phyloP scores from a whole-genome alignment of 805 yeast genomes.

The Suhomyces emberorum region DNA sequence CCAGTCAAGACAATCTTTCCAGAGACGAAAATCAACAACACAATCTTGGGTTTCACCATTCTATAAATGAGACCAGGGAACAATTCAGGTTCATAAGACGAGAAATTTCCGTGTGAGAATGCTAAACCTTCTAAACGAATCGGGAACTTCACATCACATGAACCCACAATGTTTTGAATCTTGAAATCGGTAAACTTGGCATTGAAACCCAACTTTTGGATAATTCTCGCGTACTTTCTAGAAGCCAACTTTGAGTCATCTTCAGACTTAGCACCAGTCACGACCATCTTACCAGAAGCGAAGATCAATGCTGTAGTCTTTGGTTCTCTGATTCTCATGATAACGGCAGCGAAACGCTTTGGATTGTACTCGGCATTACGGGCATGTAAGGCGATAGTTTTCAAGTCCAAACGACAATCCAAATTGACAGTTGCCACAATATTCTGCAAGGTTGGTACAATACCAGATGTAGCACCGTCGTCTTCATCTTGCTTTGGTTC shows the following conservation, averaged over 20 bases:
- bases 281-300: conserved; percentile 99
- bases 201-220: conserved; percentile 95
- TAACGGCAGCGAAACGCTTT: conserved; percentile 97
- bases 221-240: conserved; percentile 95
- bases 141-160: conserved; percentile 98
- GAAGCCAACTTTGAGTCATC: conserved; percentile 98
- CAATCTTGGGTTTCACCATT: conserved; percentile 99
- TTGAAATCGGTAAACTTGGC: conserved; percentile 98
- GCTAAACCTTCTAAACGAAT: conserved; percentile 97
- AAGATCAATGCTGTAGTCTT: conserved; percentile 96
- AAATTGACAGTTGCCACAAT: conserved; percentile 97
- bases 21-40: conserved; percentile 88
- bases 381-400: conserved; percentile 96
- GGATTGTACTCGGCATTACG: conserved; percentile 99
- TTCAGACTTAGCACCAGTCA: conserved; percentile 98
- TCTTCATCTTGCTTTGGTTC: conserved; percentile 48
- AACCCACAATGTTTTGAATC: conserved; percentile 96
- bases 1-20: conserved; percentile 98
- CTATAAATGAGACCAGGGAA: conserved; percentile 98
- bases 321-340: conserved; percentile 98
- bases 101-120: conserved; percentile 97
- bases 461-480: conserved; percentile 84
- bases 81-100: conserved; percentile 95
- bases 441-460: conserved; percentile 92
- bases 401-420: conserved; percentile 92